Conservation (phyloP, 2,329 filamentous ascomycete species). For the Aspergillus nomiae region DNA sequence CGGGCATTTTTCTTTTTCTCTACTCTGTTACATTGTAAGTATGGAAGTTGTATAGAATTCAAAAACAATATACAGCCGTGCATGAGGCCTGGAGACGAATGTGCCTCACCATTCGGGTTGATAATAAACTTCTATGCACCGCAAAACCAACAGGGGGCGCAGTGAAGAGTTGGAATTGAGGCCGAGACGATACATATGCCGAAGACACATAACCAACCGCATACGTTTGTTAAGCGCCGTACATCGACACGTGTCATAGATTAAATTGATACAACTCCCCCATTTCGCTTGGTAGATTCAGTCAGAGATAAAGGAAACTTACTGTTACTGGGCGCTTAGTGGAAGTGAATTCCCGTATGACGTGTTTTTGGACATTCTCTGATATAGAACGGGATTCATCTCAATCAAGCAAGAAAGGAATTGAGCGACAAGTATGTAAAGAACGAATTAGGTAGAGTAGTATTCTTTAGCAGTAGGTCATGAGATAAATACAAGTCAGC, state of each 20-base stretch:
- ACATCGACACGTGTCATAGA: neutral
- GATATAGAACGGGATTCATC: neutral
- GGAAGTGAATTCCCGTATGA: neutral
- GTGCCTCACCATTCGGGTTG: neutral
- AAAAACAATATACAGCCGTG: neutral
- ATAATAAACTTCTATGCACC: neutral
- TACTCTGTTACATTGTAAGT: neutral
- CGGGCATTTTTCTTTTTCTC: neutral
- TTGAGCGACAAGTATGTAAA: neutral
- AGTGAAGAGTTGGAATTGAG: neutral
- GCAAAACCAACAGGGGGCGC: neutral
- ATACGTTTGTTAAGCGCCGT: neutral
- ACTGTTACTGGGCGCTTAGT: neutral
- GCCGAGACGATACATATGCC: neutral
- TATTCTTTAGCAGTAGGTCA: neutral
- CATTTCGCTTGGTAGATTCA: neutral
- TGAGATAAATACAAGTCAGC: neutral
- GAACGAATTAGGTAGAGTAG: neutral
- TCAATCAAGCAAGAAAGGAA: neutral
- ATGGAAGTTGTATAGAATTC: neutral
- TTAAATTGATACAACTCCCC: neutral
- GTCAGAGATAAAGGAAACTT: neutral
- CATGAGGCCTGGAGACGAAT: neutral
- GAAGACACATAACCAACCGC: neutral
- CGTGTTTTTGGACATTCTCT: neutral